Evolutionary conservation across 257 asterid species (phyloP), one percentile per base, ranked within the genome.

Genomic region (Solanum arcanum): DNA sequence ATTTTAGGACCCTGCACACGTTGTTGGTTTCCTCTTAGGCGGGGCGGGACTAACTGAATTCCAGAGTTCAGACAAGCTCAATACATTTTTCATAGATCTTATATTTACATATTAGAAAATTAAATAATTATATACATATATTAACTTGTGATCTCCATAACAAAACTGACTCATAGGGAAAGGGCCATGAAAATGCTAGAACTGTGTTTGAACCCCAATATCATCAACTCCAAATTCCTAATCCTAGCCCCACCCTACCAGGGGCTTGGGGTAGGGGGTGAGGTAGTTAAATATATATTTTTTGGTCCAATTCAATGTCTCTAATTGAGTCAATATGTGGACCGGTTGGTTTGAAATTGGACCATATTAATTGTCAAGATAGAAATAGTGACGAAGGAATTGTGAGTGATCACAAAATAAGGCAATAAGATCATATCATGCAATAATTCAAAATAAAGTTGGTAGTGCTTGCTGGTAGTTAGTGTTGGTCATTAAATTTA

Each of bases 321-420:
- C 44, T 60, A 72, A 31, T 77, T 21, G 75, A 87, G 47, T 31
- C 44, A 68, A 73, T 74, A 47, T 37, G 44, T 87, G 74, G 77
- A 89, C 68, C 14, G 76, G 25, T 14, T 80, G 68, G 69, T 80
- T 80, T 80, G 85, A 49, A 47, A 29, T 80, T 80, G 46, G 69
- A 47, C 44, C 69, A 18, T 80, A 78, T 74, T 68, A 68, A 25
- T 20, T 47, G 68, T 29, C 85, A 80, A 80, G 68, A 80, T 29
- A 80, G 44, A 80, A 29, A 80, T 52, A 47, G 37, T 46, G 68
- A 80, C 68, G 9, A 64, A 80, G 68, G 69, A 29, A 80, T 80
- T 47, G 85, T 16, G 85, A 80, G 18, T 33, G 35, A 33, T 80
- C 69, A 80, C 85, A 80, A 47, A 47, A 6, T 16, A 80, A 11